Conservation (phyloP, 1,284 basidiomycete genomes). For the Phellopilus nigrolimitatus region DNA sequence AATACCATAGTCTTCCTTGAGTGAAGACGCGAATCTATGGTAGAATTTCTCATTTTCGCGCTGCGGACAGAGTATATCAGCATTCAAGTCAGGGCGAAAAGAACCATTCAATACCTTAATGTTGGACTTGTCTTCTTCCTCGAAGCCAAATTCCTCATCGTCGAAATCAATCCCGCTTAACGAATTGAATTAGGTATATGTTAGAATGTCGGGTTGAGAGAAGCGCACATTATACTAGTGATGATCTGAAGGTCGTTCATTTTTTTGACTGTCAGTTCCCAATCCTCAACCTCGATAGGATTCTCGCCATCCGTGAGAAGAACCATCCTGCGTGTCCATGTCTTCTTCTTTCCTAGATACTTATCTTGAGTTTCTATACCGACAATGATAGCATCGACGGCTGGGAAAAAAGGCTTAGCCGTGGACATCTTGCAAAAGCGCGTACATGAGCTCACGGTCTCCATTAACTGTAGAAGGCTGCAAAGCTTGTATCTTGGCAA, state of each 20-base stretch:
- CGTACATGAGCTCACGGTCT: constrained; percentile 54
- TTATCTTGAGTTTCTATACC: constrained; percentile 72
- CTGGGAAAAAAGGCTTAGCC: constrained; percentile 36
- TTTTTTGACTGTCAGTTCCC: constrained; percentile 67
- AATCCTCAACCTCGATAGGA: constrained; percentile 65
- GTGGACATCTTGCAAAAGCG: constrained; percentile 15
- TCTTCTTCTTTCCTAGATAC: constrained; percentile 58
- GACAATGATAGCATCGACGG: constrained; percentile 84
- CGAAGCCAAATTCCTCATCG: constrained; percentile 59
- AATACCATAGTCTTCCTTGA: constrained; percentile 42
- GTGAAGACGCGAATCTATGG: constrained; percentile 42
- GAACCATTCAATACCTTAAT: constrained; percentile 55
- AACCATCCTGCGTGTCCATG: constrained; percentile 79
- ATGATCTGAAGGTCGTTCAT: constrained; percentile 56
- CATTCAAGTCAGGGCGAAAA: background rate
- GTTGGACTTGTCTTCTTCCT: constrained; percentile 62
- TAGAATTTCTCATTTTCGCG: constrained; percentile 78
- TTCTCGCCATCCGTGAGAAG: constrained; percentile 79
- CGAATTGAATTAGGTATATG: background rate
- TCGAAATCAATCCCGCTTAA: constrained; percentile 82
- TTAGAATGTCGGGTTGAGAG: background rate
- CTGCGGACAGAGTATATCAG: constrained; percentile 34
- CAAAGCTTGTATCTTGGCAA: constrained; percentile 69
- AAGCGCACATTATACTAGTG: constrained; percentile 62
- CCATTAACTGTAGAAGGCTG: constrained; percentile 55